Evolutionary conservation across 805 yeast species (phyloP), one percentile per base, ranked within the genome.

Genomic region (Cyberlindnera mycetangii): DNA sequence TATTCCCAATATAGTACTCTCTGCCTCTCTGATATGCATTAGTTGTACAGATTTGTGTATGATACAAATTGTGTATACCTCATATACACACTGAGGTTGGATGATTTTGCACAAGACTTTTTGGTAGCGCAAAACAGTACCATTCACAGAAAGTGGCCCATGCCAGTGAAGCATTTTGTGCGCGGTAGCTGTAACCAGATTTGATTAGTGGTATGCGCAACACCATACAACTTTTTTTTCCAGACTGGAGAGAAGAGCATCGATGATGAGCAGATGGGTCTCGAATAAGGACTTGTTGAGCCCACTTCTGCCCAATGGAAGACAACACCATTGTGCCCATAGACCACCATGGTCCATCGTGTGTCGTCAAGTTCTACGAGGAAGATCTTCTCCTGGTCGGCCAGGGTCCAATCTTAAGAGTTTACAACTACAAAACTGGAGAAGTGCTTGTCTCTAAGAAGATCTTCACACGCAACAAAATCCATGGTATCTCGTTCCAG

Each of bases 391-490:
- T 83, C 1, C 61, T 78, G 6, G 81, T 79, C 2, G 96, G 92
- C 0, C 77, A 80, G 50, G 97, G 97, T 0, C 84, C 93, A 2
- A 61, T 61, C 11, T 59, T 89, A 42, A 75, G 77, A 52, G 64
- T 80, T 1, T 83, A 77, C 60, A 68, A 76, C 49, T 69, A 77
- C 57, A 57, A 52, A 14, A 58, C 67, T 0, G 69, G 70, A 5
- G 43, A 58, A 18, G 60, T 76, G 17, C 21, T 78, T 3, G 62
- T 58, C 44, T 58, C 66, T 17, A 64, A 67, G 32, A 70, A 71
- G 42, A 62, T 87, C 1, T 85, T 92, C 60, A 61, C 64, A n/a
- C 70, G 80, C 42, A 87, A 88, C 64, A 90, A 89, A 59, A 81
- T 92, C 30, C 97, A 92, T 60, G 85, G 88, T n/a, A 78, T 92